phyloP scores from a whole-genome alignment of 202 grass and related monocot species.

The Saccharum hybrid region DNA sequence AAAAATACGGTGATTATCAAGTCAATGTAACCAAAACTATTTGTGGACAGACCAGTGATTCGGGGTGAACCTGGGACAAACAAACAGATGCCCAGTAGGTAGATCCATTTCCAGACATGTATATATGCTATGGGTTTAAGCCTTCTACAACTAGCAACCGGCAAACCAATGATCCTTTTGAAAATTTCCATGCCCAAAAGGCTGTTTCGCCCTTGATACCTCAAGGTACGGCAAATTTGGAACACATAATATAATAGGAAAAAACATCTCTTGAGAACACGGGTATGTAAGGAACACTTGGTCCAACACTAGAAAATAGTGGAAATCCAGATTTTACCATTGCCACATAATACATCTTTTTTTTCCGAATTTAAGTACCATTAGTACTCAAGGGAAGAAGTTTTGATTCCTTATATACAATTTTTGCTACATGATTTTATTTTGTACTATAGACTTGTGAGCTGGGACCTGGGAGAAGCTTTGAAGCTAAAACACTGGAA shows the following conservation, averaged over 20 bases:
- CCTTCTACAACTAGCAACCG: not conserved
- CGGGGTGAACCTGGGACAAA: not conserved
- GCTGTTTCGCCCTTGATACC: not conserved
- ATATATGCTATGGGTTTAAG: not conserved
- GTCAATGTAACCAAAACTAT: not conserved
- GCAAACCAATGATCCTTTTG: not conserved
- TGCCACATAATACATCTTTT: not conserved
- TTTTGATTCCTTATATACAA: not conserved
- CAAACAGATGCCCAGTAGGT: not conserved
- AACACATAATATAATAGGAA: not conserved
- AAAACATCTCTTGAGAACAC: not conserved
- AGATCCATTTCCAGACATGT: not conserved
- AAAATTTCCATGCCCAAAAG: not conserved
- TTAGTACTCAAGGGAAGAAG: not conserved
- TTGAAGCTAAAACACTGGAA: not conserved
- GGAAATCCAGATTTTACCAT: not conserved
- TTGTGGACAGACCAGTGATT: not conserved
- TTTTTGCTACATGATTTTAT: not conserved
- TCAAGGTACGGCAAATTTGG: not conserved
- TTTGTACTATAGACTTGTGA: not conserved
- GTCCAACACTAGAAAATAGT: not conserved
- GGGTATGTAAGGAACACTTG: not conserved
- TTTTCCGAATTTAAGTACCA: not conserved
- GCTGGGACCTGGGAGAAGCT: not conserved
- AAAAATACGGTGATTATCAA: not conserved